These are phyloP conservation scores for Pseudodiploospora longispora DNA, from an alignment of 2,329 filamentous ascomycete genomes.

Conservation along the genomic window DNA sequence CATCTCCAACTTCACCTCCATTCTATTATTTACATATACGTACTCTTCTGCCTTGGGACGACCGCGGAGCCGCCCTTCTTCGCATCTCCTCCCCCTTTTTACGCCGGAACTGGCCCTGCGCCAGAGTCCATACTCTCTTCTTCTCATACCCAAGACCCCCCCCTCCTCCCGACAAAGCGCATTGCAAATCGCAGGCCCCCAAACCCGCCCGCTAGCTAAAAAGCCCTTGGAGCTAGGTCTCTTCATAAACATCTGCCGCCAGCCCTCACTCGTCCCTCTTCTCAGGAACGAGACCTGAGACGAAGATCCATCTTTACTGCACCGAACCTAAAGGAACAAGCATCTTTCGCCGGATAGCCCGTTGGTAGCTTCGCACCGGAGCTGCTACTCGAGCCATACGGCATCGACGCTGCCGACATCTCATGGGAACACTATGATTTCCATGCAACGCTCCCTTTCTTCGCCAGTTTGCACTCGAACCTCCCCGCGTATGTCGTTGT, in stretches of 20 bases:
- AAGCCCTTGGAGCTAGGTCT: no score
- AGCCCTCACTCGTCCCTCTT: neutral
- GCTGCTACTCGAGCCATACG: constrained; percentile 6
- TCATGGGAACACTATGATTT: constrained; percentile 49
- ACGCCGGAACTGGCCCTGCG: constrained; percentile 9
- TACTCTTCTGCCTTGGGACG: no score
- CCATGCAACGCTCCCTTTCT: constrained; percentile 55
- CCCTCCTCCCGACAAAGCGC: constrained; percentile 3
- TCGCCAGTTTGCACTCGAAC: constrained; percentile 52
- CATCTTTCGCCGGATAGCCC: constrained; percentile 1
- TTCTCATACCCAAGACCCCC: constrained; percentile 1
- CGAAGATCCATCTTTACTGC: no score
- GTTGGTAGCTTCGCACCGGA: constrained; percentile 10
- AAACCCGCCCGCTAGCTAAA: no score
- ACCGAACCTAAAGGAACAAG: no score
- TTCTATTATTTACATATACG: neutral
- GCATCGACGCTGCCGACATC: neutral
- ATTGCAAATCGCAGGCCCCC: neutral
- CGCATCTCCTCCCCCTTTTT: neutral
- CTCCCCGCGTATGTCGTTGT: constrained; percentile 48
- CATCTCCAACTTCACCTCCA: neutral
- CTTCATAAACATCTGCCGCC: constrained; percentile 1
- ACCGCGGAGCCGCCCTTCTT: neutral
- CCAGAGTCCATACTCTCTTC: constrained; percentile 5
- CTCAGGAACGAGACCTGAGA: neutral